phyloP scores from a whole-genome alignment of 352 stramenopile genomes.

The Pythium folliculosum region DNA sequence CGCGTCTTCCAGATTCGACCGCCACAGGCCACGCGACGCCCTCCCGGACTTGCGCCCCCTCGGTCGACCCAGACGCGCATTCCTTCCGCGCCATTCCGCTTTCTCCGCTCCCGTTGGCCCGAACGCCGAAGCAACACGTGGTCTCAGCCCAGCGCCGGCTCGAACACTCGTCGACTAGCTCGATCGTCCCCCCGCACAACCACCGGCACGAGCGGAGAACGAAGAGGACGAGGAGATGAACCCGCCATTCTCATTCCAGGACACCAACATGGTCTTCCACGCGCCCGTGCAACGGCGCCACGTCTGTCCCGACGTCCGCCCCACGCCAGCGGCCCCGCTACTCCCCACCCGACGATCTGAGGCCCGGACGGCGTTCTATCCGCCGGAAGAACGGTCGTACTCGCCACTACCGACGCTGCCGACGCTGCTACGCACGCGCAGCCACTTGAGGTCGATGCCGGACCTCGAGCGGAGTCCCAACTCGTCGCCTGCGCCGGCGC shows the following conservation, averaged over 20 bases:
- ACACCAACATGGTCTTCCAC: conserved; percentile 31
- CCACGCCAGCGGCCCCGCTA: background rate
- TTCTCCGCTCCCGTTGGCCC: conserved; percentile 1
- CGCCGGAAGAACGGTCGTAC: conserved; percentile 1
- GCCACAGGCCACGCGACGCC: background rate
- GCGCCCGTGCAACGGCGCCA: conserved; percentile 24
- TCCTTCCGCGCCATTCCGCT: conserved; percentile 13
- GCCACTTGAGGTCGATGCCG: conserved; percentile 13
- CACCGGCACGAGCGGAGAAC: background rate
- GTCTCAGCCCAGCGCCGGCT: background rate
- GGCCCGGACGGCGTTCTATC: background rate
- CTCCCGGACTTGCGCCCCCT: background rate
- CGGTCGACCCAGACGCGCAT: background rate
- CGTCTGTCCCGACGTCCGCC: background rate
- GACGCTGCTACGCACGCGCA: conserved; percentile 11
- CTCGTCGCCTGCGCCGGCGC: background rate
- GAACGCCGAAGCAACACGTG: conserved; percentile 17
- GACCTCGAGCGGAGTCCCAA: background rate
- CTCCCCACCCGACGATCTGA: background rate
- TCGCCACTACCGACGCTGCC: conserved; percentile 15
- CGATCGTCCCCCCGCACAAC: background rate
- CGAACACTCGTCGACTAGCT: conserved; percentile 14
- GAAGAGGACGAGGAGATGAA: background rate
- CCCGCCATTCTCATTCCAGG: conserved; percentile 7
- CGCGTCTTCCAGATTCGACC: background rate